A percentile compares a stretch with the other conserved stretches of the same genome.
phyloP scores from a whole-genome alignment of 257 asterid species.

The Henckelia pumila region DNA sequence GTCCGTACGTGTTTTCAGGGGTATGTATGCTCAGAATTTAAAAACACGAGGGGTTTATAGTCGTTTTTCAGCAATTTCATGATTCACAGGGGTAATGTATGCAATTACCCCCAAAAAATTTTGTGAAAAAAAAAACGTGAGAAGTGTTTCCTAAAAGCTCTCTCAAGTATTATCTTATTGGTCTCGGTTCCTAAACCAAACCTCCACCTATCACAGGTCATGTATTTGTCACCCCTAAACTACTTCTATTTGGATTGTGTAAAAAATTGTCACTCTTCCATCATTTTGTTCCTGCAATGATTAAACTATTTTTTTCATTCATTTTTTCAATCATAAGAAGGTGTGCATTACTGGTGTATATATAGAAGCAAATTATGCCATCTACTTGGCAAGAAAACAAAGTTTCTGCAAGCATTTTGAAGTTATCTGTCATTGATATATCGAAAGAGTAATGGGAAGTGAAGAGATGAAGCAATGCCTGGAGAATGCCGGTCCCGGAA shows the following conservation, averaged over 20 bases:
- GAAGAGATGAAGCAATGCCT: slow-evolving; percentile 7
- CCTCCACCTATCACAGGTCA: slow-evolving; percentile 25
- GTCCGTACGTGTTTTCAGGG: no score
- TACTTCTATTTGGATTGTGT: slow-evolving; percentile 11
- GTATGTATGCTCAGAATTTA: no score
- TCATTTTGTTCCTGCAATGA: slow-evolving; percentile 15
- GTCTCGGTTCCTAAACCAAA: slow-evolving; percentile 8
- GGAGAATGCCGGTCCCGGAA: slow-evolving; percentile 28
- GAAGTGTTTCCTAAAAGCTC: no score
- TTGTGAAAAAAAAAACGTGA: no score
- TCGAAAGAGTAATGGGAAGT: slow-evolving; percentile 22
- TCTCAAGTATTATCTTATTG: no score
- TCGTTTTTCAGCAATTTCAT: no score
- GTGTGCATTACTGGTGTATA: not conserved
- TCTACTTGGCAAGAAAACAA: not conserved
- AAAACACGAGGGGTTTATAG: no score
- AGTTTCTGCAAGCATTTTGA: not conserved
- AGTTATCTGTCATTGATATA: not conserved
- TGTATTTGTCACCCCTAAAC: slow-evolving; percentile 37
- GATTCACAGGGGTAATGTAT: no score
- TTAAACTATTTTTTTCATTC: slow-evolving; percentile 7
- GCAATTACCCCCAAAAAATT: no score
- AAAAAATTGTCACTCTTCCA: not conserved
- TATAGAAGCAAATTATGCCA: slow-evolving; percentile 19
- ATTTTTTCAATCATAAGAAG: slow-evolving; percentile 11